These are phyloP conservation scores for Diatrype stigma DNA, from an alignment of 2,329 filamentous ascomycete species.

Conservation along the genomic window DNA sequence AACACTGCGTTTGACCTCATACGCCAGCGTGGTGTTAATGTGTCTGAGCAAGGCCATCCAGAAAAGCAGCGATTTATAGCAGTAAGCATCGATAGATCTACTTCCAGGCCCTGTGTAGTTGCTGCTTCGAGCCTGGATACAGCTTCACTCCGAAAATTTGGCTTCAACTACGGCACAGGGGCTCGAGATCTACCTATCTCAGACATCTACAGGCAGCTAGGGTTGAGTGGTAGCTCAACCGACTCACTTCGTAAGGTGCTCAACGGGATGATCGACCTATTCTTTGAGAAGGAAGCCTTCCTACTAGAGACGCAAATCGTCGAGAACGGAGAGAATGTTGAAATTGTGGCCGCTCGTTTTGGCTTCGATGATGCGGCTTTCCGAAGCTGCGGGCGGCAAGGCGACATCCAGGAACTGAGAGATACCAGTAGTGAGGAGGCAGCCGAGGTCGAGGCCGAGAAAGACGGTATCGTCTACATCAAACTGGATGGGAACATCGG, in stretches of 20 bases:
- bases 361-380: slow-evolving; percentile 69
- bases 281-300: slow-evolving; percentile 62
- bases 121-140: slow-evolving; percentile 48
- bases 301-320: slow-evolving; percentile 50
- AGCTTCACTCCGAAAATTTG: slow-evolving; percentile 47
- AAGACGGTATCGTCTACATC: slow-evolving; percentile 75
- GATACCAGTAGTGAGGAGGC: slow-evolving; percentile 47
- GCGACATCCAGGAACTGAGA: slow-evolving; percentile 55
- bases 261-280: slow-evolving; percentile 52
- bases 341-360: slow-evolving; percentile 52
- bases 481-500: slow-evolving; percentile 64
- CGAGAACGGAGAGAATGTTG: slow-evolving; percentile 32
- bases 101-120: slow-evolving; percentile 59
- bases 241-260: slow-evolving; percentile 46
- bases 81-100: slow-evolving; percentile 61
- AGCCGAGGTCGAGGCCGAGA: slow-evolving; percentile 59
- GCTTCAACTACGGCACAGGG: slow-evolving; percentile 55
- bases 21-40: slow-evolving; percentile 42
- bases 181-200: slow-evolving; percentile 38
- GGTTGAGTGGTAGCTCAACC: slow-evolving; percentile 43
- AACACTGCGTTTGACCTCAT: slow-evolving; percentile 53
- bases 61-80: slow-evolving; percentile 49
- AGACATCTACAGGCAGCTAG: slow-evolving; percentile 45
- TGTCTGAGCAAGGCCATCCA: slow-evolving; percentile 30
- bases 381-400: slow-evolving; percentile 57